Base-by-base conservation (phyloP, 2,329 filamentous ascomycete genomes). In the Beauveria australis region DNA sequence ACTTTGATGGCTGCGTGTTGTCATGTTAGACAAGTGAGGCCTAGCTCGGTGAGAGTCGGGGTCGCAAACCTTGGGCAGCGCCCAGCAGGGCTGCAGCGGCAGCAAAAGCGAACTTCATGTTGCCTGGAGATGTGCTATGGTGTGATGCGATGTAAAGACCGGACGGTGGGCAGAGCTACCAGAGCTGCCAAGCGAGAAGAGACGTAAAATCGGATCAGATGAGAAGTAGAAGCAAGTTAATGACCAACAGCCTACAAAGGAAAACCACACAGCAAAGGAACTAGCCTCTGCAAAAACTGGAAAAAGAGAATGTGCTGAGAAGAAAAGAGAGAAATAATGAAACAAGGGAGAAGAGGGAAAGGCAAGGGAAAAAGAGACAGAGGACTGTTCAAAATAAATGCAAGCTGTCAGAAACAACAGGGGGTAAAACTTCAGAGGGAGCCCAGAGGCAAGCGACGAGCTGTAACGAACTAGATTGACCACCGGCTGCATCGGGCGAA, bases 61-160 rank as follows among this genome's bases (percentile, higher is more conserved):
- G 19, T 9, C 28, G 18, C 74, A 46, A 75, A 80, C 78, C 78
- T 67, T 78, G 75, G 62, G 77, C 78, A 63, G 76, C 61, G 69
- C 78, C 74, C 69, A 79, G 65, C 53, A 85, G 73, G 67, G 80
- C 75, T 64, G 80, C 71, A 46, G 80, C 68, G 64, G 74, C 69
- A 66, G 81, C 67, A 63, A 76, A 74, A 64, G 76, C 72, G 74
- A 81, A 79, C 63, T 79, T 76, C 82, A 85, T 85, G 64, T 76
- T 81, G 74, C 68, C 63, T 55, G 61, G 59, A 44, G 16, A 43
- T 52, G 24, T 59, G 37, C 33, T 24, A 26, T 59, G 26, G 37
- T 52, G 51, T 40, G 14, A 64, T 65, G 63, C 53, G 57, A 60
- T 60, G 52, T 64, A 63, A 62, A 64, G 67, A 65, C 66, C 61